phyloP scores from a whole-genome alignment of 2,329 filamentous ascomycete species.

The Trichoderma sp. region DNA sequence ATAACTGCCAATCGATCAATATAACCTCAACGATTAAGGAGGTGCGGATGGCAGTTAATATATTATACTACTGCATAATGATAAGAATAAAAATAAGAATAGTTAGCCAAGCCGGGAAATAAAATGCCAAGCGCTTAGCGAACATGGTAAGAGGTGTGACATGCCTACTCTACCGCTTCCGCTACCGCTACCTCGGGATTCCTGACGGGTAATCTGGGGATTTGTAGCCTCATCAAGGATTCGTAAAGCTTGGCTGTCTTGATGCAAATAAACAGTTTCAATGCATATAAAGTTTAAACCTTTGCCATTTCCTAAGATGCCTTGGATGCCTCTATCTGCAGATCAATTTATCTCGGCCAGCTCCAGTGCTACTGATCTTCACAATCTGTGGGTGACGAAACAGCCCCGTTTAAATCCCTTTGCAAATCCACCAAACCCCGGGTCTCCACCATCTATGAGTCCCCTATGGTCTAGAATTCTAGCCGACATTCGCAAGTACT shows the following conservation, averaged over 20 bases:
- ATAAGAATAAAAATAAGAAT: neutral
- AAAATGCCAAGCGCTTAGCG: neutral
- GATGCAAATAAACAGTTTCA: neutral
- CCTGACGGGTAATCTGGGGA: neutral
- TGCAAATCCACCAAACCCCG: neutral
- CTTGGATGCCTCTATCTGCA: neutral
- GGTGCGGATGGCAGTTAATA: neutral
- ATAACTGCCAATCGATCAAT: neutral
- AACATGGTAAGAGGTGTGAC: neutral
- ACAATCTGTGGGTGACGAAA: neutral
- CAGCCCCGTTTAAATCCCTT: neutral
- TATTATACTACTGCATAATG: neutral
- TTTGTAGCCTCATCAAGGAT: neutral
- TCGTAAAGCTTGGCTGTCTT: neutral
- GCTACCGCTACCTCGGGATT: neutral
- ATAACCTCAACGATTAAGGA: neutral
- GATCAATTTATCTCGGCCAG: neutral
- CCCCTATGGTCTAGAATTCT: neutral
- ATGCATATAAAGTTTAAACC: neutral
- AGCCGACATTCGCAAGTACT: neutral
- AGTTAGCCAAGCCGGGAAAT: slow-evolving; percentile 18
- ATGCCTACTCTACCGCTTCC: neutral
- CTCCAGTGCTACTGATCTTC: neutral
- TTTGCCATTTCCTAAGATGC: neutral
- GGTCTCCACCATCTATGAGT: neutral